Evolutionary conservation across 371 early-diverging fungal species (phyloP), one percentile per base, ranked within the genome.

Genomic region (Mortierella sp.): DNA sequence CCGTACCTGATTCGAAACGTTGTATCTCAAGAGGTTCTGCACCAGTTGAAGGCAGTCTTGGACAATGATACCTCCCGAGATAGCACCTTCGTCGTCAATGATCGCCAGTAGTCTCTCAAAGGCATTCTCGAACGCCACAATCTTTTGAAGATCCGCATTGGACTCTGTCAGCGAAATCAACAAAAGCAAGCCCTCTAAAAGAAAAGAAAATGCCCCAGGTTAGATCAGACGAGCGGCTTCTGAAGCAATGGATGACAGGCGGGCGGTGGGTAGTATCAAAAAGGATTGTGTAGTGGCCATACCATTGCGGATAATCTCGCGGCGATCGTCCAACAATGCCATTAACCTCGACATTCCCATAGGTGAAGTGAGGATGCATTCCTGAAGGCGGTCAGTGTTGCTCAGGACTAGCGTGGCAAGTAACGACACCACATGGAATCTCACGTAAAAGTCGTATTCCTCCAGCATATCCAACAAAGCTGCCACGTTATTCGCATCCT

Each of bases 141-240:
- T 96, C 88, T 99, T 98, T 87, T 99, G 99, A 37, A 99, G 94
- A 58, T 98, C 99, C 41, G 97, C 94, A 85, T 97, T 97, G 50
- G 89, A 91, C 68, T 93, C 91, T 10, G 98, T 97, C 70, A 99
- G 89, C 0, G 95, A 89, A 53, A 96, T 97, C 78, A 99, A 76
- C 43, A 99, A 84, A 69, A 97, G 85, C 34, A 99, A 86, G 2
- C 96, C 96, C 92, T 98, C 97, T 96, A 76, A 40, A 24, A 45
- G 52, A 31, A 29, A 34, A 39, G 22, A n/a, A 29, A 66, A 26
- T 48, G 2, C 26, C 31, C 26, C 26, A 29, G 53, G n/a, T 5
- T 19, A 8, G 14, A 37, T 43, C 5, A 70, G 16, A 39, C 22
- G 70, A 13, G 39, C 58, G 22, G 45, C 66, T 10, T 43, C 14